Evolutionary conservation across 140 eudicot species (phyloP).

Genomic region (Erigeron philadelphicus): DNA sequence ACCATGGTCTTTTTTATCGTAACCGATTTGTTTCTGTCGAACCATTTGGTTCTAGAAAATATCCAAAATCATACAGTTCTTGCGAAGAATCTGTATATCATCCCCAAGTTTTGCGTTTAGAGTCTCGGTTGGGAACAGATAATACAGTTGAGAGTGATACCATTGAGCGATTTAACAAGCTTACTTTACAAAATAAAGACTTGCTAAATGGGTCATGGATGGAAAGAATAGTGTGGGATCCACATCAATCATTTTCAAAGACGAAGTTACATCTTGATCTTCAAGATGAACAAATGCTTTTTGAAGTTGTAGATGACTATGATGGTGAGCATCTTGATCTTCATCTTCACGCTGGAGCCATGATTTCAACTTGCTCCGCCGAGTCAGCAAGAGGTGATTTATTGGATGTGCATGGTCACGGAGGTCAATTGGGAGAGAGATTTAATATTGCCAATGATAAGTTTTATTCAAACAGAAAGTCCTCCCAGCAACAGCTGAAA

Average conservation of each 20-base stretch:
- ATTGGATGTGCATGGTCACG: conserved; percentile 54
- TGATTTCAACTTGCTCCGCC: conserved; percentile 60
- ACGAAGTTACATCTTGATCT: conserved; percentile 83
- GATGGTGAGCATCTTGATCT: conserved; percentile 62
- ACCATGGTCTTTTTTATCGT: conserved; percentile 32
- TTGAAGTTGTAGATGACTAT: conserved; percentile 68
- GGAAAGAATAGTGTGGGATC: conserved; percentile 85
- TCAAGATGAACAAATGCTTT: conserved; percentile 94
- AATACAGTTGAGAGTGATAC: conserved; percentile 43
- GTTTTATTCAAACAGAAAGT: conserved; percentile 74
- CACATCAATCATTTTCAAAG: conserved; percentile 45
- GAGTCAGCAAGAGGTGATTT: conserved; percentile 47
- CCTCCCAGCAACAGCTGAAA: conserved; percentile 88
- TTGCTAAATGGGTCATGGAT: conserved; percentile 75
- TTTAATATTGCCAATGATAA: conserved; percentile 87
- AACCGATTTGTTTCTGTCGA: conserved; percentile 42
- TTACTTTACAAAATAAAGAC: conserved; percentile 68
- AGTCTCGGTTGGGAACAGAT: conserved; percentile 47
- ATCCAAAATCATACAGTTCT: conserved; percentile 25
- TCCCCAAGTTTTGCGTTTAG: conserved; percentile 83
- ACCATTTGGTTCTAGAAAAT: conserved; percentile 55
- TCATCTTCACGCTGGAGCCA: conserved; percentile 89
- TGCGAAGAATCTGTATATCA: conserved; percentile 46
- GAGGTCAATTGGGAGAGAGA: conserved; percentile 44
- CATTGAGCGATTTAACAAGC: conserved; percentile 59